Evolutionary conservation across 805 yeast genomes (phyloP), one percentile per base, ranked within the genome.

Genomic region (Starmerella etchellsii): DNA sequence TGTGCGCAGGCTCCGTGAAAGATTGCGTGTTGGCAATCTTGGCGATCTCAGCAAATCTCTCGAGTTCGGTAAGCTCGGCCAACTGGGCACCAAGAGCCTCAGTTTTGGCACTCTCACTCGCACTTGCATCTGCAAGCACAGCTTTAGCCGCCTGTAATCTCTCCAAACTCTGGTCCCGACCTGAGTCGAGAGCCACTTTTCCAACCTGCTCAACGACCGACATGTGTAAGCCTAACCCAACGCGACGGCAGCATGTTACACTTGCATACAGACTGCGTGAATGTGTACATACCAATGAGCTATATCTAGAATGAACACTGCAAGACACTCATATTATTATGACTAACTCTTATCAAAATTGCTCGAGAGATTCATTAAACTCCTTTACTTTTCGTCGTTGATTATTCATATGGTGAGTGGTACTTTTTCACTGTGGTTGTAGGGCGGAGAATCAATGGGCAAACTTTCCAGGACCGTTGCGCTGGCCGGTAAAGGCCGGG

Each of bases 31-130:
- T 33, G 21, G 40, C 46, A 28, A 70, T 49, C 40, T 66, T 61
- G 16, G 58, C 49, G 0, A 81, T 83, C 36, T 62, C 60, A 31
- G 54, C 56, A 57, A 72, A 78, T 46, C 65, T 63, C 54, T 78
- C 84, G 42, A 71, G 58, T 50, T 74, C 73, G 55, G 76, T 74
- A 54, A 75, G 63, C 3, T 83, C 72, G 11, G 73, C 71, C 27
- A 77, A 55, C 53, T 76, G 71, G 28, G 64, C 58, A 34, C 53
- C 59, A 31, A 58, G 49, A 4, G 69, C 66, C 4, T 15, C 7
- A 4, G 8, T n/a, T 18, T n/a, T 9, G 2, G 45, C 44, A 13
- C 47, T 32, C 40, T 61, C 62, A 9, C 51, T 36, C 3, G 60
- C 35, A 9, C n/a, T 19, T 28, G 58, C 53, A 23, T 45, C 48